Evolutionary conservation across 768 basidiomycete species (phyloP), one percentile per base, ranked within the genome.

Genomic region (Kwoniella europaea): DNA sequence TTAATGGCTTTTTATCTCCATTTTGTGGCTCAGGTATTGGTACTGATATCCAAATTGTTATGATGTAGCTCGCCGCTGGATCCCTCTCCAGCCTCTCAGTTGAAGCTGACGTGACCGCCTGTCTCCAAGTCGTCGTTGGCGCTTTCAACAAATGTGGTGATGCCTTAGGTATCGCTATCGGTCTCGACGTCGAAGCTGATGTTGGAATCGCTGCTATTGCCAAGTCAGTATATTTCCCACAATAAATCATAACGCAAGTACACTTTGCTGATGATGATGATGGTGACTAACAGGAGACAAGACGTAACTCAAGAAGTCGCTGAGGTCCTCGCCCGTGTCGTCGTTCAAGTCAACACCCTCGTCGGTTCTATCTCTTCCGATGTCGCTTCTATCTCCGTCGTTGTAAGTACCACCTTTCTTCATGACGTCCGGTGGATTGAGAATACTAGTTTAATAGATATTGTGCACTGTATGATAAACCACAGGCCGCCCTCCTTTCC

Each of bases 141-240:
- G 70, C 70, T 46, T 63, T 71, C 55, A 64, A 65, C 52, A 61
- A 54, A 27, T 59, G 58, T 53, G 64, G 70, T 53, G 52, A 61
- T 16, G 65, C 52, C n/a, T 52, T 71, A 13, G 65, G 65, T 58
- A 59, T 71, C 60, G 60, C 66, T 10, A n/a, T 71, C 27, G 64
- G 50, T 41, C 35, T 67, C 15, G 70, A 44, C 27, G 29, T 67
- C 43, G 65, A 71, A 42, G 59, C 64, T 43, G 65, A 65, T 58
- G 64, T 61, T 20, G 56, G 27, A 27, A 35, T 71, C 29, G 66
- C 56, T 60, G 24, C 58, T 16, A 24, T 67, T 60, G 66, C 57
- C 66, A 67, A 67, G 66, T 67, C 24, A 24, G 24, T 24, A 24
- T 24, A 24, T 24, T 24, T 24, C 24, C 24, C 24, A 24, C 24